Conservation (phyloP, 495 filamentous ascomycete genomes). For the Hypoxylon cercidicola region DNA sequence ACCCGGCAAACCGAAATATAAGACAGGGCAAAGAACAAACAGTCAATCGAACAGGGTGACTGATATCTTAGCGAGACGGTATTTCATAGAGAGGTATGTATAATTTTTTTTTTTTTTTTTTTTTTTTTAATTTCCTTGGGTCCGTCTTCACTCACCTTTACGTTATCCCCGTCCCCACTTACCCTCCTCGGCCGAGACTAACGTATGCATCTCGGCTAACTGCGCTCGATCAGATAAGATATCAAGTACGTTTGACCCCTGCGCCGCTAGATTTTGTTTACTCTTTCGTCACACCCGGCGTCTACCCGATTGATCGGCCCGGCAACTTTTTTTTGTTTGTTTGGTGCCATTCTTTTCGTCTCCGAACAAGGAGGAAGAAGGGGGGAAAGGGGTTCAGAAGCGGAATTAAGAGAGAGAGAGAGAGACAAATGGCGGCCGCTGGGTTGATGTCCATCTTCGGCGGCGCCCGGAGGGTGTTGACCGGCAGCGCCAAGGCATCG, state of each 20-base stretch:
- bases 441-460: constrained; percentile 55
- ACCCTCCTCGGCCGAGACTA: constrained; percentile 19
- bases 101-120: too few species aligned
- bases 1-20: too few species aligned
- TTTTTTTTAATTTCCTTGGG: too few species aligned
- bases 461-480: constrained; percentile 55
- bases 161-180: constrained; percentile 14
- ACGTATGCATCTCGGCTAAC: neutral
- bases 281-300: neutral
- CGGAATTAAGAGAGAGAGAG: neutral
- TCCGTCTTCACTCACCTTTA: too few species aligned
- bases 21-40: neutral
- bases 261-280: constrained; percentile 9
- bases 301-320: constrained; percentile 2
- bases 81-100: neutral
- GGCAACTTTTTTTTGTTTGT: too few species aligned
- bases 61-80: neutral
- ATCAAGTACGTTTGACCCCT: constrained; percentile 6
- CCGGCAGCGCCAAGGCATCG: constrained; percentile 71
- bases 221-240: constrained; percentile 33
- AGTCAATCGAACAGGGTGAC: neutral
- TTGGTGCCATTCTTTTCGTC: too few species aligned
- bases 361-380: too few species aligned
- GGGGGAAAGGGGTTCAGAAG: constrained; percentile 5
- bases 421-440: constrained; percentile 41